phyloP scores from a whole-genome alignment of 1,284 basidiomycete genomes.

The Trametes versicolor region DNA sequence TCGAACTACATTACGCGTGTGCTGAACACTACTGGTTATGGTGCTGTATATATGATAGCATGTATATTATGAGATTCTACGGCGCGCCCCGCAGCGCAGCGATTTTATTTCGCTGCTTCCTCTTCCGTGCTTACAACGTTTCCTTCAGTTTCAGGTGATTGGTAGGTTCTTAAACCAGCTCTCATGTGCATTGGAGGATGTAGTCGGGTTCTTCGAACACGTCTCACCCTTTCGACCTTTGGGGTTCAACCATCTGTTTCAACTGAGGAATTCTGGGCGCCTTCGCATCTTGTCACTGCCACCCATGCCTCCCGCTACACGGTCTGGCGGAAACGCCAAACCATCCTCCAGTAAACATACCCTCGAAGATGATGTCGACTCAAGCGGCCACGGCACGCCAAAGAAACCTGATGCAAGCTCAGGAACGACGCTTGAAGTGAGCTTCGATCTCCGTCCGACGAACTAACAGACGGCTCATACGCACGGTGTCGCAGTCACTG shows the following conservation, averaged over 20 bases:
- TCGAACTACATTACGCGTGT: not conserved
- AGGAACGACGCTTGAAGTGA: not conserved
- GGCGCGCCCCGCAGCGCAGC: not conserved
- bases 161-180: too few species aligned
- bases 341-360: slow-evolving; percentile 20
- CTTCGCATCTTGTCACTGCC: too few species aligned
- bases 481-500: slow-evolving; percentile 32
- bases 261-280: too few species aligned
- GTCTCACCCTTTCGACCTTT: too few species aligned
- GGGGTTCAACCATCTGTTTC: too few species aligned
- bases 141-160: too few species aligned
- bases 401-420: not conserved
- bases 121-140: too few species aligned
- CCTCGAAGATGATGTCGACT: not conserved
- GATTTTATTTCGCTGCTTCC: too few species aligned
- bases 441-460: not conserved
- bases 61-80: slow-evolving; percentile 14
- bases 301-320: slow-evolving; percentile 2
- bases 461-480: not conserved
- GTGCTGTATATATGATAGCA: slow-evolving; percentile 23
- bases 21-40: slow-evolving; percentile 3
- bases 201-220: too few species aligned
- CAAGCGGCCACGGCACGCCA: not conserved
- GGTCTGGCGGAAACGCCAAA: slow-evolving; percentile 7
- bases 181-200: too few species aligned